These are phyloP conservation scores for Juncus inflexus DNA, from an alignment of 176 grass and related monocot species.

Conservation along the genomic window DNA sequence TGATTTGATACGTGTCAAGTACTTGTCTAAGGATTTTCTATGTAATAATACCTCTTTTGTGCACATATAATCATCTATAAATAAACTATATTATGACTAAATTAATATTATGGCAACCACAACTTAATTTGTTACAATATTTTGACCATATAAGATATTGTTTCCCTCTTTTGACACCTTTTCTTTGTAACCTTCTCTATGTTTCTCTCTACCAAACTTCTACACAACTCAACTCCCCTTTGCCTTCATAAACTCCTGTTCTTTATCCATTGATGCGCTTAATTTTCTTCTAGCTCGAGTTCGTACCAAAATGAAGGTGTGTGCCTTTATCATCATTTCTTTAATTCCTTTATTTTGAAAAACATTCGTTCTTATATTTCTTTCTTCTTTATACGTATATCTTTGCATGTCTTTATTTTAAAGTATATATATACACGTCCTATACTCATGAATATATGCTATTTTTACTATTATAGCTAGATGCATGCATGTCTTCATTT, in stretches of 20 bases:
- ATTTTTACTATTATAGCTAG: too few relatives aligned
- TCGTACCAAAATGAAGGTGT: constrained; percentile 62
- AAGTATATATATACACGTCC: too few relatives aligned
- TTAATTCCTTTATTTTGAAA: neutral
- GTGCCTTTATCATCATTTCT: constrained; percentile 6
- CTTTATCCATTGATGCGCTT: constrained; percentile 49
- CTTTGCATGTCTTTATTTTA: neutral
- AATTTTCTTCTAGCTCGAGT: neutral
- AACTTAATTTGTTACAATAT: neutral
- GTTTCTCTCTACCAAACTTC: constrained; percentile 58
- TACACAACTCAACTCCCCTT: constrained; percentile 10
- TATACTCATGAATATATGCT: too few relatives aligned
- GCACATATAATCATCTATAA: neutral
- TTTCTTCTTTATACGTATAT: neutral
- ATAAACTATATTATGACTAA: too few relatives aligned
- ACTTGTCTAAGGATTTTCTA: constrained; percentile 3
- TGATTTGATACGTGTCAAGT: constrained; percentile 1
- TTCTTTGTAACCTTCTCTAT: constrained; percentile 56
- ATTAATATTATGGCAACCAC: too few relatives aligned
- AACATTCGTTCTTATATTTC: neutral
- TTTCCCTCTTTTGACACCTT: constrained; percentile 28
- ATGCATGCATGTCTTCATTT: neutral
- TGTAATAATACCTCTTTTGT: neutral
- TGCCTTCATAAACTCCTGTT: constrained; percentile 27
- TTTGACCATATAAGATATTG: constrained; percentile 6